phyloP scores from a whole-genome alignment of 345 rosid species.

The Isatis tinctoria region DNA sequence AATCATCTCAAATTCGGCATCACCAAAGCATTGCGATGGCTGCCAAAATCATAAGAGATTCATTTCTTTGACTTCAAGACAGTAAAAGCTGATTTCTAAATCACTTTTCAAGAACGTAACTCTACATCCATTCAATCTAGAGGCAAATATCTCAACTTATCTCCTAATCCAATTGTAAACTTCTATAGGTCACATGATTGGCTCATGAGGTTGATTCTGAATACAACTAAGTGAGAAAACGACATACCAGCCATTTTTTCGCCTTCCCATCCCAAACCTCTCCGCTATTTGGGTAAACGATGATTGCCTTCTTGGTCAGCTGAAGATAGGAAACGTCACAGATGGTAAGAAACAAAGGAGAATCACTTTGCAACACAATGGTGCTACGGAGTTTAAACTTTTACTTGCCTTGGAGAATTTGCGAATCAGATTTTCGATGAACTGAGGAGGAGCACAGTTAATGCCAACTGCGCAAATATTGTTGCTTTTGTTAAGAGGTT shows the following conservation, averaged over 20 bases:
- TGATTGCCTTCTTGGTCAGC: constrained; percentile 65
- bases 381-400: neutral
- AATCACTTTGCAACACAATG: neutral
- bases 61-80: neutral
- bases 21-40: constrained; percentile 81
- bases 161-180: neutral
- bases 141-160: neutral
- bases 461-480: constrained; percentile 71
- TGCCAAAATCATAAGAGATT: constrained; percentile 24
- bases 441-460: constrained; percentile 85
- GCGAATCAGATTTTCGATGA: constrained; percentile 51
- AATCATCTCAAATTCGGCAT: constrained; percentile 53
- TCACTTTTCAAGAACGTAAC: neutral
- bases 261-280: constrained; percentile 89
- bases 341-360: neutral
- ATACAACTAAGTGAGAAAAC: neutral
- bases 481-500: constrained; percentile 55
- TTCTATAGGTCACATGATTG: neutral
- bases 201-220: neutral
- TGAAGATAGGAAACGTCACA: constrained; percentile 24
- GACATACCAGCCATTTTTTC: constrained; percentile 85
- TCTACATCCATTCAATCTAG: neutral
- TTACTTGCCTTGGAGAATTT: constrained; percentile 55
- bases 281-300: constrained; percentile 89
- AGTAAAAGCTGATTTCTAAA: neutral